phyloP scores from a whole-genome alignment of 129 eudicot genomes.

The Flaveria ramosissima region DNA sequence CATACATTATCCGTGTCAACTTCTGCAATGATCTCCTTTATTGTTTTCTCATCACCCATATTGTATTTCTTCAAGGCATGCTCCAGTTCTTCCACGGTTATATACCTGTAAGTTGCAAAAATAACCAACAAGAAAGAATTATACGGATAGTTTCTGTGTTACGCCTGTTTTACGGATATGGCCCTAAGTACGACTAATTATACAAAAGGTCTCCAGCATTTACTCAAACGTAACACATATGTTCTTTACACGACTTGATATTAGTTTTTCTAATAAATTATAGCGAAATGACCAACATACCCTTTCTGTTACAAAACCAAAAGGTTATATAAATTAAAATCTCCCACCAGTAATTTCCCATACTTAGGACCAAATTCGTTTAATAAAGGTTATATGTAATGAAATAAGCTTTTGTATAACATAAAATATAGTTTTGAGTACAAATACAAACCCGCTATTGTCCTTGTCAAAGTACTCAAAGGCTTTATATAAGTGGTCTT shows the following conservation, averaged over 20 bases:
- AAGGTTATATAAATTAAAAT: too few relatives aligned
- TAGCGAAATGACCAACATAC: too few relatives aligned
- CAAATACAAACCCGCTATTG: constrained; percentile 74
- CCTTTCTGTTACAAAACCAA: too few relatives aligned
- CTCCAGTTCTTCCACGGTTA: constrained; percentile 91
- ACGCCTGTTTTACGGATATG: too few relatives aligned
- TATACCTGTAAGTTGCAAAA: constrained; percentile 54
- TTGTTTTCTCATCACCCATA: constrained; percentile 93
- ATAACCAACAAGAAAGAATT: too few relatives aligned
- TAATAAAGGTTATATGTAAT: not conserved
- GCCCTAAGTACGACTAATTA: too few relatives aligned
- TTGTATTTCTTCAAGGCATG: constrained; percentile 89
- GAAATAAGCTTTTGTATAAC: constrained; percentile 11
- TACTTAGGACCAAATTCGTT: not conserved
- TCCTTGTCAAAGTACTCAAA: constrained; percentile 89
- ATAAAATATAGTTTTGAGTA: not conserved
- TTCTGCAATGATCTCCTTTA: constrained; percentile 91
- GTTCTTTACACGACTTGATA: too few relatives aligned
- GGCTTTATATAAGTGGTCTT: constrained; percentile 89
- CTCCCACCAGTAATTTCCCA: too few relatives aligned
- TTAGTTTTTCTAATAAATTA: too few relatives aligned
- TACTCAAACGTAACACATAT: too few relatives aligned
- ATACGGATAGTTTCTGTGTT: too few relatives aligned
- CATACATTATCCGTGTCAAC: constrained; percentile 93
- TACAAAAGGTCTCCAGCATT: too few relatives aligned